Base-by-base conservation (phyloP, 495 filamentous ascomycete species). In the Xylaria curta region DNA sequence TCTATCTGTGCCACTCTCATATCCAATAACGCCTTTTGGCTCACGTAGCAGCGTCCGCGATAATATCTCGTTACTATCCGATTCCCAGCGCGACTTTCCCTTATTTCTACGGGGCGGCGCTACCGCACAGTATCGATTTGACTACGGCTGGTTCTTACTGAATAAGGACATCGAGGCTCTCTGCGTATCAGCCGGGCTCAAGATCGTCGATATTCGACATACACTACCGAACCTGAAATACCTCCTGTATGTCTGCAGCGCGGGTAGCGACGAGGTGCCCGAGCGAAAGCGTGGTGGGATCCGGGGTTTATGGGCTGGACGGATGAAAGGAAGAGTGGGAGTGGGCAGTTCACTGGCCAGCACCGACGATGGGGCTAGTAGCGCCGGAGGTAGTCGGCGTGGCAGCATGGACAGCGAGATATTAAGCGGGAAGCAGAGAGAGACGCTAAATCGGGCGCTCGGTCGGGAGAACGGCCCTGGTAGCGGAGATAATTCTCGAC, bases 191-290 rank as follows among this genome's bases (percentile, higher is more conserved):
- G 88, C 92, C 69, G 92, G 91, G 0, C 78, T 97, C 3, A 88
- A 89, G 56, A 88, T 94, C 12, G 85, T 97, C 49, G 96, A 99
- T 79, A 92, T 97, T 17, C 86, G 96, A 0, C 93, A 97, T 70
- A 98, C 95, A 3, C 83, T 98, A 19, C 93, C 94, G 47, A 99
- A 99, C 75, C 81, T 98, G 24, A 97, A 97, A 81, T 97, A 97
- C 72, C 81, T 98, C n/a, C 83, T 97, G 3, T 97, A 93, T 72
- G 90, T 97, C 4, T 89, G 94, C 56, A 93, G 92, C 26, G 92
- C 93, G 0, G 92, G 92, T 1, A 90, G 86, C 53, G 88, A 92
- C 19, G 93, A 96, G 73, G 80, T 97, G 17, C 94, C 93, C 0
- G 90, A 88, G 28, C 82, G 94, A 19, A 97, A 95, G 77, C 87